Base-by-base conservation (phyloP, 1,284 basidiomycete genomes). In the Cryptococcus depauperatus region DNA sequence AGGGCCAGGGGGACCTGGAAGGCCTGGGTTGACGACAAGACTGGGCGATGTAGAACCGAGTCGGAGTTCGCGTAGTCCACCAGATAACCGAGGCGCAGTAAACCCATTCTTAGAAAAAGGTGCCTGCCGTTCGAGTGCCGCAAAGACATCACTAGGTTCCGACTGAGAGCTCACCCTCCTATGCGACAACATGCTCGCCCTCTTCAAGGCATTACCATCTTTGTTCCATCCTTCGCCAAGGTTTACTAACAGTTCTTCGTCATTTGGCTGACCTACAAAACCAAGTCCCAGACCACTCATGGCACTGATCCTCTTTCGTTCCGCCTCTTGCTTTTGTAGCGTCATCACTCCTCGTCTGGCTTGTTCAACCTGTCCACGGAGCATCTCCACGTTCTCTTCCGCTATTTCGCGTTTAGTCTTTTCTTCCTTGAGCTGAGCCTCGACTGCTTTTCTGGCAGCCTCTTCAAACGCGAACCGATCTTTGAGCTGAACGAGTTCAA, bases 361-460 rank as follows among this genome's bases (percentile, higher is more conserved):
- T 66, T 90, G 85, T 59, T 93, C 89, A n/a, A 93, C 84, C 64
- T 89, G 91, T 16, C 80, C 77, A 26, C 90, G 77, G 33, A 95
- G 73, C 65, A 87, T 74, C 9, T 77, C 73, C 30, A 93, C 87
- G 39, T 82, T 82, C 55, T 88, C 83, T 57, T 87, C 84, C 37
- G 90, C 85, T 35, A 84, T 83, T 54, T 78, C 78, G 41, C 77
- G 76, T 69, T 81, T 81, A 59, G 68, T 73, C 48, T 70, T 74
- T 37, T 84, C 77, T 18, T 74, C 73, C 41, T 76, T 73, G 11
- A 88, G 73, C 48, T 82, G 78, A 34, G 76, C 74, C 56, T 85
- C 80, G 35, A 81, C 72, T 2, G 68, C 68, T 28, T 65, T 61
- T 45, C 64, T 68, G 18, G 64, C 57, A 1, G 66, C 61, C 1